These are phyloP conservation scores for Trichoderma polysporum DNA, from an alignment of 2,329 filamentous ascomycete species.

Conservation along the genomic window DNA sequence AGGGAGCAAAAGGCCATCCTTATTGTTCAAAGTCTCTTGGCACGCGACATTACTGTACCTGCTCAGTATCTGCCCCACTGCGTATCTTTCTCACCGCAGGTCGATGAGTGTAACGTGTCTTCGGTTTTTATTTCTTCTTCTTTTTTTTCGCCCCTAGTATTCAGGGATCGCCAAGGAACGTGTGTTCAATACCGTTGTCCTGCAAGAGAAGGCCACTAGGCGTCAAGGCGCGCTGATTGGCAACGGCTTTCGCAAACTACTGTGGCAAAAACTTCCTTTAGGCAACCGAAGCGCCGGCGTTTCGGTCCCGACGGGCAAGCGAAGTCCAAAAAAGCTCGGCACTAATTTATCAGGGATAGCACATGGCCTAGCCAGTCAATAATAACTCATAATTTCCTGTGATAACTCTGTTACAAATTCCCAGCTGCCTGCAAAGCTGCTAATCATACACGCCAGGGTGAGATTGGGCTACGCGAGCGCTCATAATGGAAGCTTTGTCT, in stretches of 20 bases:
- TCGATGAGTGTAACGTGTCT: constrained; percentile 10
- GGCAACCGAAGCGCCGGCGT: background rate
- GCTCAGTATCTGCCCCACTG: background rate
- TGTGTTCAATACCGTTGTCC: background rate
- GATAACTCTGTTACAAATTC: background rate
- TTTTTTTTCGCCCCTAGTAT: background rate
- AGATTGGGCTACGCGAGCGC: background rate
- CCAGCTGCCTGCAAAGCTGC: background rate
- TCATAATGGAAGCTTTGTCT: background rate
- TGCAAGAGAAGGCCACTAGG: background rate
- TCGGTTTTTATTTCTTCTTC: background rate
- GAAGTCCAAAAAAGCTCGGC: background rate
- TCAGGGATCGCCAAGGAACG: background rate
- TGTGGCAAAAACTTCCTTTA: background rate
- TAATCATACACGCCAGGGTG: background rate
- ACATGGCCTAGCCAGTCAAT: background rate
- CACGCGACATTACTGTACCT: background rate
- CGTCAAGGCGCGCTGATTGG: background rate
- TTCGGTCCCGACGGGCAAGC: constrained; percentile 7
- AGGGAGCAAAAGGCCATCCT: background rate
- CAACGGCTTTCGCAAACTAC: background rate
- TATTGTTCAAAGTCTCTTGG: background rate
- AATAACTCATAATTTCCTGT: background rate
- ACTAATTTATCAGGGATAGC: background rate
- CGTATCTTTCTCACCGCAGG: background rate